Evolutionary conservation across 768 basidiomycete species (phyloP), one percentile per base, ranked within the genome.

Genomic region (Russula emetica): DNA sequence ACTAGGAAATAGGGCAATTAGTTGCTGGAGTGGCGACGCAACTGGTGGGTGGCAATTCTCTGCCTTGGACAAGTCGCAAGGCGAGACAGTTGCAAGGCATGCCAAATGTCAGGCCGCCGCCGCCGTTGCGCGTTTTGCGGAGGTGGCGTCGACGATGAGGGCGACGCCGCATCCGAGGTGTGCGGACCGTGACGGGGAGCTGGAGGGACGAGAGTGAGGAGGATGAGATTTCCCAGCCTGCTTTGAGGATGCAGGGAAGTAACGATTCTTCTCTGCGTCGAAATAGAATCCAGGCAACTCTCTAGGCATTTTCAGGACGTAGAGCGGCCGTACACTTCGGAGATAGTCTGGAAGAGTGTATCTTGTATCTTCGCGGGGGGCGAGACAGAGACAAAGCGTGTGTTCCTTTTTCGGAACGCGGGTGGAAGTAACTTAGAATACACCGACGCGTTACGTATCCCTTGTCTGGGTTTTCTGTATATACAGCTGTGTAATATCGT

Each of bases 261-360:
- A 71, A 18, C 70, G 66, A 16, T 70, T 66, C 42, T 66, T 69
- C 30, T 45, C 42, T 34, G 56, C 55, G 52, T 72, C 71, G 36
- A 62, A 72, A 60, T 72, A 72, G 58, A 72, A 70, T 2, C 71
- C 71, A n/a, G 71, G 71, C 20, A 72, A 51, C 32, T 72, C 62
- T 56, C 50, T 64, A n/a, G 65, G 62, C 68, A 69, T 69, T 22
- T n/a, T n/a, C 42, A 45, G 55, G 56, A 45, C 7, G 40, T 28
- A 66, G 49, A 47, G 64, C 54, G 53, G 58, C 45, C 40, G 36
- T 20, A 45, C 9, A 55, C 6, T 36, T 47, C 54, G 40, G 52
- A 36, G 60, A 38, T 53, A 22, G 28, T 22, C 50, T 44, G 28
- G 42, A 60, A 60, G 49, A 9, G 49, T 1, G 49, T 18, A 8